Evolutionary conservation across 805 yeast genomes (phyloP).

Genomic region (Saccharomycopsis oosterbeekiorum): DNA sequence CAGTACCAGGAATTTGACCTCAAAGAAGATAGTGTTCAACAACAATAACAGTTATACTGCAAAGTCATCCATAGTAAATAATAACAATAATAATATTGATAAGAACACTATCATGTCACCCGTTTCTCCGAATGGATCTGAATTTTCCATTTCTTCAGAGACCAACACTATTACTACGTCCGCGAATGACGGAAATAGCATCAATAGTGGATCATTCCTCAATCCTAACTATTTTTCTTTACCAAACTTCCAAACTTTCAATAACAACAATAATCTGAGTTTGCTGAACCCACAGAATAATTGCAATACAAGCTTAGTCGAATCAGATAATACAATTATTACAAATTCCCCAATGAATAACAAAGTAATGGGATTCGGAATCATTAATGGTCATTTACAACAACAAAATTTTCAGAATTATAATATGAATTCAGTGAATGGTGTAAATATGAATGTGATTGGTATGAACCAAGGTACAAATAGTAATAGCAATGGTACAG

Average conservation of each 20-base stretch:
- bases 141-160: conserved; percentile 1
- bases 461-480: not conserved
- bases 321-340: not conserved
- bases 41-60: not conserved
- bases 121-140: conserved; percentile 10
- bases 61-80: not conserved
- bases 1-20: not conserved
- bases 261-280: not conserved
- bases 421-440: not conserved
- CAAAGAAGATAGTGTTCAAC: not conserved
- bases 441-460: not conserved
- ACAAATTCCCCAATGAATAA: not conserved
- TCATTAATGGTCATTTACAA: not conserved
- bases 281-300: not conserved
- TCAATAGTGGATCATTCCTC: not conserved
- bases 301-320: not conserved
- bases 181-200: not conserved
- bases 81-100: not conserved
- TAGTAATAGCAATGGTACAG: not conserved
- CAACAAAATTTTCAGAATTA: not conserved
- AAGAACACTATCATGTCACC: conserved; percentile 5
- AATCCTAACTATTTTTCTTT: not conserved
- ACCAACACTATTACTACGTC: not conserved
- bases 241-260: not conserved
- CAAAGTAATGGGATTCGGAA: not conserved